Evolutionary conservation across 805 yeast genomes (phyloP).

Genomic region (Nakazawaea holstii): DNA sequence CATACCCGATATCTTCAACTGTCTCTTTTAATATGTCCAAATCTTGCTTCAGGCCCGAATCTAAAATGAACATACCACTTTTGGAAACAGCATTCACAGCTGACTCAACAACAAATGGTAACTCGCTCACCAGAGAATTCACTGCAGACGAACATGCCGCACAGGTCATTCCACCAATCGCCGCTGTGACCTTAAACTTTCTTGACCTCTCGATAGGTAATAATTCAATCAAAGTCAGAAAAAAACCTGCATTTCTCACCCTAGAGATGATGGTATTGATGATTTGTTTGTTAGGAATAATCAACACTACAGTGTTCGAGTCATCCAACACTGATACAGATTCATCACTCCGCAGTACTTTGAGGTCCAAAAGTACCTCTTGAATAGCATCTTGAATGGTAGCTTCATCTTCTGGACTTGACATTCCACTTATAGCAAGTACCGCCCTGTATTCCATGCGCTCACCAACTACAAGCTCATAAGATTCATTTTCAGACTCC

Average conservation of each 20-base stretch:
- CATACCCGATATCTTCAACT: slow-evolving; percentile 66
- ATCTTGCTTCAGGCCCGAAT: slow-evolving; percentile 29
- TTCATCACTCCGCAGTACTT: slow-evolving; percentile 13
- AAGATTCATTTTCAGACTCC: slow-evolving; percentile 11
- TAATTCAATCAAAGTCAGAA: slow-evolving; percentile 50
- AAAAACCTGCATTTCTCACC: slow-evolving; percentile 42
- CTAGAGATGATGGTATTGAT: slow-evolving; percentile 43
- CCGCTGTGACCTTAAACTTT: slow-evolving; percentile 48
- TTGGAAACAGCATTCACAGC: slow-evolving; percentile 57
- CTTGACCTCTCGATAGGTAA: slow-evolving; percentile 48
- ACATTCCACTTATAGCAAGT: slow-evolving; percentile 59
- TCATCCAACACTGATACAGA: slow-evolving; percentile 38
- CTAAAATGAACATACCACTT: slow-evolving; percentile 56
- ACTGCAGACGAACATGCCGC: slow-evolving; percentile 61
- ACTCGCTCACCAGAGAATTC: slow-evolving; percentile 34
- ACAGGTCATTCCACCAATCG: slow-evolving; percentile 73
- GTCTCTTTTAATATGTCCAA: slow-evolving; percentile 39
- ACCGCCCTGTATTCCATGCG: slow-evolving; percentile 39
- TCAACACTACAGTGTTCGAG: slow-evolving; percentile 46
- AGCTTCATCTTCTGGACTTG: slow-evolving; percentile 57
- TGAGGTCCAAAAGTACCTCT: slow-evolving; percentile 17
- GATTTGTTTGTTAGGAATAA: slow-evolving; percentile 46
- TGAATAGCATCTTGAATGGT: slow-evolving; percentile 39
- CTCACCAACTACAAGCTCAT: slow-evolving; percentile 17
- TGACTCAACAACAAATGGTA: slow-evolving; percentile 48